Evolutionary conservation across 2,329 filamentous ascomycete species (phyloP), one percentile per base, ranked within the genome.

Genomic region (Alternaria alternata): DNA sequence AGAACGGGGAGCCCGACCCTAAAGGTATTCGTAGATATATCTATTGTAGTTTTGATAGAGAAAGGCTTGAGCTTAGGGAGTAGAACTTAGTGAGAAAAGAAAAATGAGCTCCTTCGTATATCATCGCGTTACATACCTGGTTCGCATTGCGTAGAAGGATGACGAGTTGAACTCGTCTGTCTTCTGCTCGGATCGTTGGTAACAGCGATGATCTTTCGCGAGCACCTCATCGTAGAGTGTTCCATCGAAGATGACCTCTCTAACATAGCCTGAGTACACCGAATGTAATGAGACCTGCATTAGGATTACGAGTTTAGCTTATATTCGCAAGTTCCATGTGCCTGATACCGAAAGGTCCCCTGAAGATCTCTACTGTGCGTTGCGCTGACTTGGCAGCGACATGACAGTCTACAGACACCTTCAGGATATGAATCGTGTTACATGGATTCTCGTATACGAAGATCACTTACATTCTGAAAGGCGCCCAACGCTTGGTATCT

Each of bases 161-260:
- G 44, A 51, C 1, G 47, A 30, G 7, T 59, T 51, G n/a, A 68
- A 57, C 7, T 56, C 38, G 8, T 62, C 49, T 18, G 54, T 51
- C 7, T 20, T 18, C 20, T 62, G 28, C 14, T 62, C 55, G 9
- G 54, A 30, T 14, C 14, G 41, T 20, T 57, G 42, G 16, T 71
- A 71, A 16, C 16, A 8, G 14, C 36, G 16, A 28, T 69, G 57
- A 22, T 61, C 38, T 20, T 47, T 56, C 5, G 72, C 71, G 28
- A 72, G 54, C 1, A 28, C 22, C 26, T 32, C 38, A 38, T 66
- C 57, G 47, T 71, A 76, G 2, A 69, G 30, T 3, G 72, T 72
- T 4, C 67, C 72, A 59, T 76, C 75, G 39, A 74, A 76, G 34
- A 75, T 51, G n/a, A 77, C 67, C 42, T 75, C 70, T 43, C 66